These are phyloP conservation scores for Pleoardoris graminearum DNA, from an alignment of 2,329 filamentous ascomycete species.

Conservation along the genomic window DNA sequence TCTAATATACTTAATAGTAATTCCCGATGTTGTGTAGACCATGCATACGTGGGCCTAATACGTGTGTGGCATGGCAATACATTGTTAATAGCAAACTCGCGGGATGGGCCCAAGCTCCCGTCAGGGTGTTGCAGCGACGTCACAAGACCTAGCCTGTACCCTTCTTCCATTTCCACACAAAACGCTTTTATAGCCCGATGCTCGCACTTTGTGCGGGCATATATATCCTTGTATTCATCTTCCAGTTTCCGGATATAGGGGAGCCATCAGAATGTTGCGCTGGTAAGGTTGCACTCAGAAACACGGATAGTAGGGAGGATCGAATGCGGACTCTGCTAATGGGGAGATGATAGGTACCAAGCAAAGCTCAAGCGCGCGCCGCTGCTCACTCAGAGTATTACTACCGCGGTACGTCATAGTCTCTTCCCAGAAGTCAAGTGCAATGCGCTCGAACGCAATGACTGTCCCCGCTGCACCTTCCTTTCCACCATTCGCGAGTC, in stretches of 20 bases:
- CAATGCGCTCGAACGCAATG: not conserved
- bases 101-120: not conserved
- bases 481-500: not conserved
- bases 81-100: not conserved
- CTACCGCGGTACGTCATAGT: constrained; percentile 66
- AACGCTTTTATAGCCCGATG: not conserved
- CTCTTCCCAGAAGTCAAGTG: not conserved
- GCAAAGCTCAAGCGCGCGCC: constrained; percentile 77
- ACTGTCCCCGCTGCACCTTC: not conserved
- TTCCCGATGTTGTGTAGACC: no score
- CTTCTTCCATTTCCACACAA: not conserved
- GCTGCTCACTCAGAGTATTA: constrained; percentile 86
- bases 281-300: not conserved
- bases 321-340: no score
- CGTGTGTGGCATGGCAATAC: not conserved
- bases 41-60: not conserved
- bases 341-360: constrained; percentile 72
- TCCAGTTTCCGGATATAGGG: no score
- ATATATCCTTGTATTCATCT: no score
- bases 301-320: no score
- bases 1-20: no score
- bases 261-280: constrained; percentile 1
- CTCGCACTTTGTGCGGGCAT: no score
- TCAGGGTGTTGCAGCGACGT: constrained; percentile 2
- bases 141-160: not conserved